Evolutionary conservation across 305 asterid genomes (phyloP).

Genomic region (Fraxinus velutina): DNA sequence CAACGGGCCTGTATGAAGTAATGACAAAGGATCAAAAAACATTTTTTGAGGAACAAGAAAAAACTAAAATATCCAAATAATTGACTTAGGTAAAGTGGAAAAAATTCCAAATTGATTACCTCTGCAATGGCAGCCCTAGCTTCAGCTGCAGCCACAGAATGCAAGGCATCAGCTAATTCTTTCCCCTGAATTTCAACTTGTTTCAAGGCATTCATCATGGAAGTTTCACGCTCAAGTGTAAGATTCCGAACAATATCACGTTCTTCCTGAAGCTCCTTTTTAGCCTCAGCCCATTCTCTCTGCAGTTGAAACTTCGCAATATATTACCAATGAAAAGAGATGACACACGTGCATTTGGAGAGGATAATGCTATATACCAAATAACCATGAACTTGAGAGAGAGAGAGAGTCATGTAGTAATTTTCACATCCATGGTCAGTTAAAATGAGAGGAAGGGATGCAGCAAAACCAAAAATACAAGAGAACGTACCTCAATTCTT

Average conservation of each 20-base stretch:
- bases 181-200: constrained; percentile 67
- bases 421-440: constrained; percentile 3
- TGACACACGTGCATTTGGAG: not conserved
- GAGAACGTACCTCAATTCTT: constrained; percentile 55
- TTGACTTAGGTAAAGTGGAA: not conserved
- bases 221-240: constrained; percentile 58
- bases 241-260: constrained; percentile 67
- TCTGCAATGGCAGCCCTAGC: constrained; percentile 85
- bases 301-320: constrained; percentile 30
- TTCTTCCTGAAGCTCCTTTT: constrained; percentile 79
- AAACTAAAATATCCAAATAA: not conserved
- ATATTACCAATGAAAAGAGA: constrained; percentile 14
- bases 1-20: constrained; percentile 56
- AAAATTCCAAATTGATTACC: constrained; percentile 32
- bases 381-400: constrained; percentile 5
- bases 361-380: not conserved
- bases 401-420: not conserved
- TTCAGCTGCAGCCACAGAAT: constrained; percentile 69
- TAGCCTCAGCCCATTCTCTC: constrained; percentile 97
- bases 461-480: constrained; percentile 19
- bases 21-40: constrained; percentile 18
- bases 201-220: constrained; percentile 50
- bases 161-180: constrained; percentile 60
- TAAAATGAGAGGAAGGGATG: not conserved
- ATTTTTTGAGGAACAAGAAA: not conserved